A percentile compares a stretch with the other conserved stretches of the same genome.
phyloP scores from a whole-genome alignment of 805 yeast species.

The Blastobotrys peoriensis region DNA sequence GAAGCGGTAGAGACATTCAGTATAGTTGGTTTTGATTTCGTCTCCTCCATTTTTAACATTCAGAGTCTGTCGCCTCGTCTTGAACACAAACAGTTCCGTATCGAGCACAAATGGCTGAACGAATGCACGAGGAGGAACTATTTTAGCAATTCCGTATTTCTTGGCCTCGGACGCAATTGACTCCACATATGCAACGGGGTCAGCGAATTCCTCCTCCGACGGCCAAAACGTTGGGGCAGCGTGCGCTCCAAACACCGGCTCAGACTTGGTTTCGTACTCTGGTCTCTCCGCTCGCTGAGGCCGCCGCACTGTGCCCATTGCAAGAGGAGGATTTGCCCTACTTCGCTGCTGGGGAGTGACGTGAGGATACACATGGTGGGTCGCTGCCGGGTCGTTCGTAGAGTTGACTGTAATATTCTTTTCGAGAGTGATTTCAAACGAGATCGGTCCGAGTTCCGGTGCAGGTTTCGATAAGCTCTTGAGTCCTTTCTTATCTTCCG shows the following conservation, averaged over 20 bases:
- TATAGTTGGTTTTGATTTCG: slow-evolving; percentile 42
- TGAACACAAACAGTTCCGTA: slow-evolving; percentile 43
- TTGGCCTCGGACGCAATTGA: slow-evolving; percentile 43
- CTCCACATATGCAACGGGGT: slow-evolving; percentile 57
- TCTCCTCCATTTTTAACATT: slow-evolving; percentile 39
- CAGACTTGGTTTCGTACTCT: not conserved
- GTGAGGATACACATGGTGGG: not conserved
- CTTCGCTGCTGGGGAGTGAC: slow-evolving; percentile 41
- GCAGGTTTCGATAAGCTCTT: not conserved
- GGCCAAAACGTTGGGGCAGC: slow-evolving; percentile 47
- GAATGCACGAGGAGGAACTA: slow-evolving; percentile 48
- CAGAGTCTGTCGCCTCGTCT: slow-evolving; percentile 43
- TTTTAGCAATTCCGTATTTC: slow-evolving; percentile 62
- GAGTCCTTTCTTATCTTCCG: not conserved
- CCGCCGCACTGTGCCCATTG: slow-evolving; percentile 24
- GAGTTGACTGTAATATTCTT: not conserved
- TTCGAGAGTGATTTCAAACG: not conserved
- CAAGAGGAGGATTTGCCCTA: slow-evolving; percentile 41
- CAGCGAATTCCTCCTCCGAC: slow-evolving; percentile 42
- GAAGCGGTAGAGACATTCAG: slow-evolving; percentile 40
- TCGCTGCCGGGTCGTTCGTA: not conserved
- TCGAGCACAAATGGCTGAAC: slow-evolving; percentile 35
- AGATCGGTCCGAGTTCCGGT: not conserved
- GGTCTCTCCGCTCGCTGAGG: not conserved
- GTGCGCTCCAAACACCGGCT: slow-evolving; percentile 13